Conservation (phyloP, 2,329 filamentous ascomycete genomes). For the Fusarium sp. region DNA sequence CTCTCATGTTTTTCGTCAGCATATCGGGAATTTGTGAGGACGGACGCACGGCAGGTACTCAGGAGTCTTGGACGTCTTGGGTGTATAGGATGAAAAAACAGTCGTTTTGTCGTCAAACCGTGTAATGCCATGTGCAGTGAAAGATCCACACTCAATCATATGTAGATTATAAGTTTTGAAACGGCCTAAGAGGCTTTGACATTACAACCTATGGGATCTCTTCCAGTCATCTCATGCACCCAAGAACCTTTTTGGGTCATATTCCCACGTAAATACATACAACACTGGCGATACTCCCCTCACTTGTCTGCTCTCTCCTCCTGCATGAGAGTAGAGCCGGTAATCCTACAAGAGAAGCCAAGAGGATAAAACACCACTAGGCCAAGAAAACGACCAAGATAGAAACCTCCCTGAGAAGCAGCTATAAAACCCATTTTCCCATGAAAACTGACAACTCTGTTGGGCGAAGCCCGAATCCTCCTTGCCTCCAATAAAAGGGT, state of each 20-base stretch:
- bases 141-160: slow-evolving; percentile 1
- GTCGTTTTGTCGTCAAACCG: slow-evolving; percentile 31
- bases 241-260: slow-evolving; percentile 23
- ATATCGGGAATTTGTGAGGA: slow-evolving; percentile 37
- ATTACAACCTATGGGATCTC: slow-evolving; percentile 34
- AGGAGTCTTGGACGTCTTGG: slow-evolving; percentile 37
- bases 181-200: slow-evolving; percentile 14
- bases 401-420: slow-evolving; percentile 23
- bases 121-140: background rate
- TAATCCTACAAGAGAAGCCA: slow-evolving; percentile 44
- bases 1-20: slow-evolving; percentile 41
- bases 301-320: slow-evolving; percentile 16
- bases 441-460: slow-evolving; percentile 32
- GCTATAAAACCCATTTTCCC: slow-evolving; percentile 35
- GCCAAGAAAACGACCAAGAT: slow-evolving; percentile 26
- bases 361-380: slow-evolving; percentile 28
- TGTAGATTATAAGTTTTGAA: slow-evolving; percentile 3
- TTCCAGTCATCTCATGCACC: slow-evolving; percentile 24
- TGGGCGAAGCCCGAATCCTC: slow-evolving; percentile 17
- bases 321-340: slow-evolving; percentile 23
- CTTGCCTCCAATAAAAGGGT: slow-evolving; percentile 26
- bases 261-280: slow-evolving; percentile 33
- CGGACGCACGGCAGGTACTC: slow-evolving; percentile 37
- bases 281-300: slow-evolving; percentile 17
- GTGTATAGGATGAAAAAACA: slow-evolving; percentile 26